Evolutionary conservation across 495 filamentous ascomycete species (phyloP).

Genomic region (Aspergillus sclerotioniger): DNA sequence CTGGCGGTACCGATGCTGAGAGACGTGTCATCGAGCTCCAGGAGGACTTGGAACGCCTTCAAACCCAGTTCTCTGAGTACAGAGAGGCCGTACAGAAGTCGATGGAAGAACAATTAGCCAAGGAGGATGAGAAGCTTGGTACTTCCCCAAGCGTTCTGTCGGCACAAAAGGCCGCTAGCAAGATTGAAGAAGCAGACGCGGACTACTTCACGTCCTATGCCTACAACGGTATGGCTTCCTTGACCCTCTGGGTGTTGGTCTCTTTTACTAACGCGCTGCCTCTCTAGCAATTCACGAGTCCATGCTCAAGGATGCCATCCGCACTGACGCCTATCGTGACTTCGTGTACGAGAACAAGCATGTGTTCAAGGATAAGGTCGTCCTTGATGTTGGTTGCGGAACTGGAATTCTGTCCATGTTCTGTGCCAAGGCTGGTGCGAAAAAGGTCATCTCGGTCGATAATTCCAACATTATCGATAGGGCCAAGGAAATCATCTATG

Average conservation of each 20-base stretch:
- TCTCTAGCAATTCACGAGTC: slow-evolving; percentile 77
- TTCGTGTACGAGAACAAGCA: slow-evolving; percentile 82
- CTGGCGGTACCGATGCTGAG: slow-evolving; percentile 38
- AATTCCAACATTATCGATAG: slow-evolving; percentile 91
- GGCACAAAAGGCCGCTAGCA: slow-evolving; percentile 20
- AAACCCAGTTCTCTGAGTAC: slow-evolving; percentile 70
- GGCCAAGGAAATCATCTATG: slow-evolving; percentile 77
- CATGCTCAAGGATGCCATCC: slow-evolving; percentile 77
- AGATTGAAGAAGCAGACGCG: slow-evolving; percentile 42
- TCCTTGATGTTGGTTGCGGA: slow-evolving; percentile 91
- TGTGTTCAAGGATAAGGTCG: slow-evolving; percentile 84
- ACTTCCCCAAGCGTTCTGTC: slow-evolving; percentile 15
- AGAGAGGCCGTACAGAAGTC: slow-evolving; percentile 65
- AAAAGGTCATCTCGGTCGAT: slow-evolving; percentile 88
- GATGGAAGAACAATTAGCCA: slow-evolving; percentile 66
- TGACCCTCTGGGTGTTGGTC: not conserved
- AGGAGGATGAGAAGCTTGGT: slow-evolving; percentile 40
- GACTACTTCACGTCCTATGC: slow-evolving; percentile 84
- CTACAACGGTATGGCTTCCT: slow-evolving; percentile 59
- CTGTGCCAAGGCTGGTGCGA: slow-evolving; percentile 84
- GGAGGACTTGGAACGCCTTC: slow-evolving; percentile 61
- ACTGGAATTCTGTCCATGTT: slow-evolving; percentile 95
- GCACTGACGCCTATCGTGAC: slow-evolving; percentile 67
- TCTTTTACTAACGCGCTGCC: slow-evolving; percentile 15
- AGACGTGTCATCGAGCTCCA: slow-evolving; percentile 66